These are phyloP conservation scores for Cladorrhinum sp. DNA, from an alignment of 2,329 filamentous ascomycete species.

Conservation along the genomic window DNA sequence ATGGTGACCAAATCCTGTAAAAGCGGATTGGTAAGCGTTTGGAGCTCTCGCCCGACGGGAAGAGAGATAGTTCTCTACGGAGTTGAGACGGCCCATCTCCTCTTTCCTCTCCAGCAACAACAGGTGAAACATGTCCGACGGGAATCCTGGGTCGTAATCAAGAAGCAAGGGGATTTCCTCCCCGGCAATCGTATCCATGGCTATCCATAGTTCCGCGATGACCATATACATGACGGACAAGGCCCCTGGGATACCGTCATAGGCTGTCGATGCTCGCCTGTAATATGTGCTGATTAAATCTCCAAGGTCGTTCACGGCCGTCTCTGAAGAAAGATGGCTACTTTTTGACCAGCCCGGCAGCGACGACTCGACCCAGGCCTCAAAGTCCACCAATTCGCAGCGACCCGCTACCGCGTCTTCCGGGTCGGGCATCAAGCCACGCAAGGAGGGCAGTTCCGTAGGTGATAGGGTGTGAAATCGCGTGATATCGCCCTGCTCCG, in stretches of 20 bases:
- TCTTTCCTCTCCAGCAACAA: constrained; percentile 14
- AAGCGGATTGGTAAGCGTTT: constrained; percentile 7
- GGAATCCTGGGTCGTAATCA: constrained; percentile 21
- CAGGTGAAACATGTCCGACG: background rate
- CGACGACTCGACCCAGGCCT: constrained; percentile 19
- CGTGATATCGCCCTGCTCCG: constrained; percentile 15
- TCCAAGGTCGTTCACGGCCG: constrained; percentile 3
- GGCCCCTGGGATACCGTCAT: constrained; percentile 15
- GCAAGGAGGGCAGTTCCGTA: background rate
- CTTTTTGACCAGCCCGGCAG: constrained; percentile 11
- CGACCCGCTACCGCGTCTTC: background rate
- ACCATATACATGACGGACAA: constrained; percentile 21
- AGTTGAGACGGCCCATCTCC: constrained; percentile 14
- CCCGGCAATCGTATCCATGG: constrained; percentile 21
- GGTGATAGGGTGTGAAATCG: background rate
- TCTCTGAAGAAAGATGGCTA: background rate
- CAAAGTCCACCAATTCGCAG: constrained; percentile 17
- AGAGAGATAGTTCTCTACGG: constrained; percentile 17
- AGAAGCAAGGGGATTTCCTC: constrained; percentile 14
- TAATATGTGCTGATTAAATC: constrained; percentile 11
- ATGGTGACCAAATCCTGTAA: constrained; percentile 4
- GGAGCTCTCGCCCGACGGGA: background rate
- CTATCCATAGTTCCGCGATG: constrained; percentile 23
- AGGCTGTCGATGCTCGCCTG: background rate
- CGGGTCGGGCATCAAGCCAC: background rate